These are phyloP conservation scores for Russula brevipes DNA, from an alignment of 768 basidiomycete genomes.

Conservation along the genomic window DNA sequence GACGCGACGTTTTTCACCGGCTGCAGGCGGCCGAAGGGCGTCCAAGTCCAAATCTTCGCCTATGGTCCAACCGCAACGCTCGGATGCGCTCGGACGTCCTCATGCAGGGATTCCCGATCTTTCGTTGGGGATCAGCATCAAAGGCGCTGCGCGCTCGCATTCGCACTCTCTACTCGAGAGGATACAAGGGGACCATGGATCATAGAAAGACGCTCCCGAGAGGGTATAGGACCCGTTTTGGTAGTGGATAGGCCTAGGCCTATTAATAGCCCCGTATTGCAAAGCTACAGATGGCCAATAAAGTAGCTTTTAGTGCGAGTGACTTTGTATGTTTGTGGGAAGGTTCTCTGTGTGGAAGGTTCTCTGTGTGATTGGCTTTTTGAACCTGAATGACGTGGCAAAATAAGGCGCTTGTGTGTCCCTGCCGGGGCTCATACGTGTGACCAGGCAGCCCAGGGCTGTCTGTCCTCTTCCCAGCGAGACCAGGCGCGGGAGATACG, in stretches of 20 bases:
- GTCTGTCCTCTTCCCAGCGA: no score
- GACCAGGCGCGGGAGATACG: neutral
- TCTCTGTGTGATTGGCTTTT: neutral
- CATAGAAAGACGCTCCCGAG: no score
- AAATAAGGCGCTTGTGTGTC: no score
- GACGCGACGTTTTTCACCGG: neutral
- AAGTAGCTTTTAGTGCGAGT: neutral
- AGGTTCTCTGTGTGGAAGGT: neutral
- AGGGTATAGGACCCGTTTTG: no score
- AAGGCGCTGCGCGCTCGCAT: slow-evolving; percentile 20
- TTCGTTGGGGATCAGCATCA: slow-evolving; percentile 20
- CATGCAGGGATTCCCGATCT: neutral
- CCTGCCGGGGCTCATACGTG: no score
- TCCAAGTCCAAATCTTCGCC: slow-evolving; percentile 8
- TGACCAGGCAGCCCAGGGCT: no score
- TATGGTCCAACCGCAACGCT: neutral
- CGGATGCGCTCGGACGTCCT: neutral
- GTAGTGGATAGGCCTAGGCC: no score
- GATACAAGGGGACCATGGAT: slow-evolving; percentile 14
- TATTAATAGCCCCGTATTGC: no score
- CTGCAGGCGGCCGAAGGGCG: neutral
- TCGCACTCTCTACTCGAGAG: slow-evolving; percentile 19
- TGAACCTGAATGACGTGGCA: neutral
- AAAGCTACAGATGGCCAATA: neutral
- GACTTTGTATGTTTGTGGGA: neutral